Conservation (phyloP, 257 asterid species). For the Petunia secreta region DNA sequence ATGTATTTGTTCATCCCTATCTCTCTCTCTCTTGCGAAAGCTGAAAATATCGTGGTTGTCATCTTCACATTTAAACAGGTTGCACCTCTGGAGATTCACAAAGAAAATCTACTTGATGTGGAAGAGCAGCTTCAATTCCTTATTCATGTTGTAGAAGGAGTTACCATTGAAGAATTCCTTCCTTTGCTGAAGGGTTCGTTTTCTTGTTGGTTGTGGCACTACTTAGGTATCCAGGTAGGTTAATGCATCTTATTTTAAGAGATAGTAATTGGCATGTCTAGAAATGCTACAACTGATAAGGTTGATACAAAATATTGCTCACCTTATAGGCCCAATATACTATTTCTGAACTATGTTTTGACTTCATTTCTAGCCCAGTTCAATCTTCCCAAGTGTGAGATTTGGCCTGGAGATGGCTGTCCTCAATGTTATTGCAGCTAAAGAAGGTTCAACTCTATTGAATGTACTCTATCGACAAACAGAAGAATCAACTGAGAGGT, state of each 20-base stretch:
- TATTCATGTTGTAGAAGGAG: conserved; percentile 69
- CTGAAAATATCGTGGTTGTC: conserved; percentile 8
- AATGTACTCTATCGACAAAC: conserved; percentile 58
- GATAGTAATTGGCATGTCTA: not conserved
- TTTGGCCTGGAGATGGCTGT: conserved; percentile 97
- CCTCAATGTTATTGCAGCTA: conserved; percentile 78
- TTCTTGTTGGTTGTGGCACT: conserved; percentile 90
- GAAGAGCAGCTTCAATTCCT: conserved; percentile 92
- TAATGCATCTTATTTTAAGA: conserved; percentile 21
- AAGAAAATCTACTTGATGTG: conserved; percentile 72
- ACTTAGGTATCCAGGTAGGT: conserved; percentile 81
- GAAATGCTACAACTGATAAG: conserved; percentile 9
- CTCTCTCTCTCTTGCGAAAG: conserved; percentile 1
- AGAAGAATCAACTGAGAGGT: conserved; percentile 41
- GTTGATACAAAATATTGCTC: not conserved
- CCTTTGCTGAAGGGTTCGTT: conserved; percentile 73
- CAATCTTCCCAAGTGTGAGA: conserved; percentile 89
- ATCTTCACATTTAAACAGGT: conserved; percentile 54
- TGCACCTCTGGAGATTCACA: conserved; percentile 92
- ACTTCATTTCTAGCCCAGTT: conserved; percentile 60
- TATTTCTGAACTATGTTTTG: conserved; percentile 18
- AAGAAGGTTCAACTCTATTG: conserved; percentile 59
- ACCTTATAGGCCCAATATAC: not conserved
- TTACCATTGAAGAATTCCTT: conserved; percentile 50
- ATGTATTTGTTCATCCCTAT: not conserved